A percentile compares a stretch with the other conserved stretches of the same genome.
phyloP scores from a whole-genome alignment of 306 rosid species.

The Vachellia collinsii region DNA sequence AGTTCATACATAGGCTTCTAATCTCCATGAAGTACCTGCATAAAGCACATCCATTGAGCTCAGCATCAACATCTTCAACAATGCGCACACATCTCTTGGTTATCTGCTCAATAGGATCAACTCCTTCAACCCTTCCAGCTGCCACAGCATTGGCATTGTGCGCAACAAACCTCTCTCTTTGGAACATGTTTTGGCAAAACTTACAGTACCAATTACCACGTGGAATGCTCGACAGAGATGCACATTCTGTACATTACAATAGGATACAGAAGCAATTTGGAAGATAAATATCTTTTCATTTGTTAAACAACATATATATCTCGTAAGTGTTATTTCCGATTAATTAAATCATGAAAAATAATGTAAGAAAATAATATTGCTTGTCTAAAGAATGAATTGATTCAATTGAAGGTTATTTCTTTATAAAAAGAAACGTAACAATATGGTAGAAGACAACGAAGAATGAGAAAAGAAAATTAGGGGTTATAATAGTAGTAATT shows the following conservation, averaged over 20 bases:
- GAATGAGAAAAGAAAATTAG: neutral
- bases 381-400: neutral
- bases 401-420: slow-evolving; percentile 14
- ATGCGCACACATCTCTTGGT: slow-evolving; percentile 90
- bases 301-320: slow-evolving; percentile 25
- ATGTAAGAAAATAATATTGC: neutral
- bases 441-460: slow-evolving; percentile 3
- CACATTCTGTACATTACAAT: slow-evolving; percentile 76
- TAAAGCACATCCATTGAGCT: slow-evolving; percentile 88
- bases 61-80: slow-evolving; percentile 77
- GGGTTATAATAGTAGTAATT: neutral
- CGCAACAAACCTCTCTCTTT: slow-evolving; percentile 64
- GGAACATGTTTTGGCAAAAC: slow-evolving; percentile 80
- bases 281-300: slow-evolving; percentile 7
- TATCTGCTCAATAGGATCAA: slow-evolving; percentile 90
- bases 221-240: slow-evolving; percentile 73
- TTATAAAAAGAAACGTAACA: slow-evolving; percentile 8
- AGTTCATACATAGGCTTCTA: slow-evolving; percentile 25
- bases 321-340: slow-evolving; percentile 9
- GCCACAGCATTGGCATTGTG: slow-evolving; percentile 85
- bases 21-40: slow-evolving; percentile 60
- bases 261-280: slow-evolving; percentile 26
- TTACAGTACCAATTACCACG: slow-evolving; percentile 90
- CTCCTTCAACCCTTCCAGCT: slow-evolving; percentile 87
- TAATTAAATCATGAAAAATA: slow-evolving; percentile 26